These are phyloP conservation scores for Aegilops bicornis DNA, from an alignment of 176 grass and related monocot genomes.

Conservation along the genomic window DNA sequence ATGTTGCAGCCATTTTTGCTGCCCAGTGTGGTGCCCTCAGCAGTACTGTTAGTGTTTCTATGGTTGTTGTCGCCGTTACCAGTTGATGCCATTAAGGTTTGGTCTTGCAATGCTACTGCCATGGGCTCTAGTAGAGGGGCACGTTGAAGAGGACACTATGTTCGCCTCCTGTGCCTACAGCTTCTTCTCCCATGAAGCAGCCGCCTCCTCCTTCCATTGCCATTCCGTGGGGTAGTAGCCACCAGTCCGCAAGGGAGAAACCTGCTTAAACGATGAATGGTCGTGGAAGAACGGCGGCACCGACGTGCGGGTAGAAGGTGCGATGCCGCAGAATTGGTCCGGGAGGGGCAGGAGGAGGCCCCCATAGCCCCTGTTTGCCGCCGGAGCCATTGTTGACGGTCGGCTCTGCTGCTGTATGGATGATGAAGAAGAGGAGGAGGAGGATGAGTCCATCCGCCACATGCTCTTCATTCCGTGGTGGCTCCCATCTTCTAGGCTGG, in stretches of 20 bases:
- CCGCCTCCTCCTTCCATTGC: slow-evolving; percentile 40
- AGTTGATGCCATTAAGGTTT: slow-evolving; percentile 13
- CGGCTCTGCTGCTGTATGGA: slow-evolving; percentile 34
- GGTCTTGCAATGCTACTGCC: slow-evolving; percentile 33
- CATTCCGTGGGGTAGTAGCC: slow-evolving; percentile 39
- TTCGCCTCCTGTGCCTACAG: slow-evolving; percentile 35
- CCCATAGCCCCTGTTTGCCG: slow-evolving; percentile 36
- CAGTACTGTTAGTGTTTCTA: slow-evolving; percentile 35
- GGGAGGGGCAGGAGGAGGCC: slow-evolving; percentile 75
- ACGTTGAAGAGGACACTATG: slow-evolving; percentile 33
- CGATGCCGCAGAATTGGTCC: slow-evolving; percentile 24
- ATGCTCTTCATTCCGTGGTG: slow-evolving; percentile 29
- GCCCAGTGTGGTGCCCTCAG: slow-evolving; percentile 33
- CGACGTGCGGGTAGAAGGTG: neutral
- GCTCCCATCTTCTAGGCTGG: slow-evolving; percentile 21
- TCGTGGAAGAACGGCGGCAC: slow-evolving; percentile 48
- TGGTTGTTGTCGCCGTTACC: slow-evolving; percentile 27
- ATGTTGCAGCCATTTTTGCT: slow-evolving; percentile 49
- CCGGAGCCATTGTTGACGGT: neutral
- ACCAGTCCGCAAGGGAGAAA: slow-evolving; percentile 20
- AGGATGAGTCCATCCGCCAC: slow-evolving; percentile 66
- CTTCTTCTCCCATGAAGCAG: slow-evolving; percentile 39
- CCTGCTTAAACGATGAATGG: slow-evolving; percentile 34
- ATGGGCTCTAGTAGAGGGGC: slow-evolving; percentile 61
- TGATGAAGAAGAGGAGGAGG: slow-evolving; percentile 57